phyloP scores from a whole-genome alignment of 192 early-diverging fungal genomes.

The Coemansia sp. region DNA sequence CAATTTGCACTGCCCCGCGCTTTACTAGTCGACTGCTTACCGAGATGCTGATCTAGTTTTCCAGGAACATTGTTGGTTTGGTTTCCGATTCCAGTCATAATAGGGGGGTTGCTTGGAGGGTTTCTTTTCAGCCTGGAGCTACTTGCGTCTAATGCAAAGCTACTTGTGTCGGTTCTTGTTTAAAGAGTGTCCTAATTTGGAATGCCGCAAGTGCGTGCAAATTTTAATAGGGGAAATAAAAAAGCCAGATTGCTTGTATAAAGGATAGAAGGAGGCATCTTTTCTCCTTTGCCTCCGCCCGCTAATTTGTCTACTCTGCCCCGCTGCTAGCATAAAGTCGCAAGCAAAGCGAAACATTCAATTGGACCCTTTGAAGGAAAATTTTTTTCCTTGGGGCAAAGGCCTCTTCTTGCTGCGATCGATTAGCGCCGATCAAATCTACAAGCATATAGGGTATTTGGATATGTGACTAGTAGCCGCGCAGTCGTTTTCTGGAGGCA shows the following conservation, averaged over 20 bases:
- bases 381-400: neutral
- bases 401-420: neutral
- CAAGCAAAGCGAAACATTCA: neutral
- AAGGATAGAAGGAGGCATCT: neutral
- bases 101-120: constrained; percentile 14
- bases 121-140: neutral
- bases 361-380: neutral
- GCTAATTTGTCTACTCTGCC: neutral
- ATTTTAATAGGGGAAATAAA: neutral
- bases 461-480: too few species aligned
- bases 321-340: neutral
- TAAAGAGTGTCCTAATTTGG: constrained; percentile 1
- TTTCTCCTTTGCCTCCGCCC: neutral
- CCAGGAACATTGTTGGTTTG: constrained; percentile 58
- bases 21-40: constrained; percentile 44
- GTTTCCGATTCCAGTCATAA: constrained; percentile 55
- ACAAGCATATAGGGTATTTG: too few species aligned
- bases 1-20: too few species aligned
- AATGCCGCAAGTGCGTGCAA: neutral
- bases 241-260: constrained; percentile 2
- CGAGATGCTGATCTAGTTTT: constrained; percentile 71
- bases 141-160: constrained; percentile 10
- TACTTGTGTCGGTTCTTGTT: constrained; percentile 4
- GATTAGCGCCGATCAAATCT: constrained; percentile 1
- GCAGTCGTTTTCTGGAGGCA: neutral